Base-by-base conservation (phyloP, 768 basidiomycete species). In the Sarcodon sp. region DNA sequence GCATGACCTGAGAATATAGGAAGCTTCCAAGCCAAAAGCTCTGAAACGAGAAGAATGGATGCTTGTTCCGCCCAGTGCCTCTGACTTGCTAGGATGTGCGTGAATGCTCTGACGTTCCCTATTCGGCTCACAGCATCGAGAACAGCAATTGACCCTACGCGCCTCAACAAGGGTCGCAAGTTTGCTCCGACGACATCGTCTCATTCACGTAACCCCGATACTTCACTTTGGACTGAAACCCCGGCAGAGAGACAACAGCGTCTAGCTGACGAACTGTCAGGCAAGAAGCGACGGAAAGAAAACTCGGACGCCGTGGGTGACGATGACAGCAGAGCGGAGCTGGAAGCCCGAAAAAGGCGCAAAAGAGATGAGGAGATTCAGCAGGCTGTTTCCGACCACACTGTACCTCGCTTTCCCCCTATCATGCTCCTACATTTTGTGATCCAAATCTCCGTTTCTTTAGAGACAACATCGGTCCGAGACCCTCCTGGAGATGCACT, bases 1-100 rank as follows among this genome's bases (percentile, higher is more conserved):
- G 33, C 27, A 34, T 15, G 36, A 21, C 21, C 50, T 35, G 46
- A 53, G 21, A 31, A 15, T 45, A 43, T 55, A 85, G 78, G 90
- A 87, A 69, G 84, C 81, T 1, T 66, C 71, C 9, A 82, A 84
- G 55, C 87, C 87, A 9, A 91, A 90, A 62, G 73, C 75, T 35
- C 67, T 79, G 35, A 69, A 89, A 62, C 79, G 96, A 38, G 89
- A 97, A 15, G 92, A 93, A 62, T 99, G 96, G 96, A 99, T 99
- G 96, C 73, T 98, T 41, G 84, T 86, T 1, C 94, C 94, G 1
- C 94, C 96, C 0, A 79, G 83, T 15, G 76, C 80, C 1, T 81
- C 86, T 1, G 86, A 87, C 52, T 63, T 94, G 10, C 70, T 93
- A 4, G 76, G 75, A 43, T 82, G 90, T 93, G 55, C 53, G 84